A percentile compares a stretch with the other conserved stretches of the same genome.
Evolutionary conservation across 1,139 yeast genomes (phyloP).

Genomic region (Candida frijolesensis): DNA sequence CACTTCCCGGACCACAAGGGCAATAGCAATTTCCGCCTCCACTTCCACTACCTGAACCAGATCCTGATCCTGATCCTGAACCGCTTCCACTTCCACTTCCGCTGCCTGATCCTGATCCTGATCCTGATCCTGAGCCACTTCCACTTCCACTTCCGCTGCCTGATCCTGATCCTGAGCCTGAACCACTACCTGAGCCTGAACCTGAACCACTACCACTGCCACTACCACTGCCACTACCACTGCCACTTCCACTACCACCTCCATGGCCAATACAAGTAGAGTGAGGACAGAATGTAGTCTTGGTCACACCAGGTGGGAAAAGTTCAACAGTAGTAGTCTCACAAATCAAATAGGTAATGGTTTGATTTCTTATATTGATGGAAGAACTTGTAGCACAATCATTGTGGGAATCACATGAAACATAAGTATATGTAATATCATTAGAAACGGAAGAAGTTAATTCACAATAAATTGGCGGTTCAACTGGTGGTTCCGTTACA

Average conservation of each 20-base stretch:
- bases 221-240: not conserved
- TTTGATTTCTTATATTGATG: not conserved
- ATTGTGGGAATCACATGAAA: not conserved
- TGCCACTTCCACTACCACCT: not conserved
- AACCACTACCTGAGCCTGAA: not conserved
- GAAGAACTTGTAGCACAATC: conserved; percentile 2
- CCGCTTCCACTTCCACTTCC: not conserved
- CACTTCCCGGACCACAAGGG: too few relatives aligned
- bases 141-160: not conserved
- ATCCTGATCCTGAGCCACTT: not conserved
- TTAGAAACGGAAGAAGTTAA: not conserved
- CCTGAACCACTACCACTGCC: not conserved
- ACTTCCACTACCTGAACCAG: not conserved
- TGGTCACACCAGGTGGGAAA: conserved; percentile 4
- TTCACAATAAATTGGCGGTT: conserved; percentile 3
- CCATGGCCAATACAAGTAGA: not conserved
- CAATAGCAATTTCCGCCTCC: not conserved
- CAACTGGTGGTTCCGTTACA: not conserved
- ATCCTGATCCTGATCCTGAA: not conserved
- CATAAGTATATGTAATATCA: not conserved
- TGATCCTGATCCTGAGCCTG: not conserved
- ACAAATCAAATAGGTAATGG: conserved; percentile 1
- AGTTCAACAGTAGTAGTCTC: not conserved
- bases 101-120: too few relatives aligned
- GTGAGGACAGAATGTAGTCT: conserved; percentile 4